Evolutionary conservation across 2,329 filamentous ascomycete species (phyloP).

Genomic region (Stemphylium lycopersici): DNA sequence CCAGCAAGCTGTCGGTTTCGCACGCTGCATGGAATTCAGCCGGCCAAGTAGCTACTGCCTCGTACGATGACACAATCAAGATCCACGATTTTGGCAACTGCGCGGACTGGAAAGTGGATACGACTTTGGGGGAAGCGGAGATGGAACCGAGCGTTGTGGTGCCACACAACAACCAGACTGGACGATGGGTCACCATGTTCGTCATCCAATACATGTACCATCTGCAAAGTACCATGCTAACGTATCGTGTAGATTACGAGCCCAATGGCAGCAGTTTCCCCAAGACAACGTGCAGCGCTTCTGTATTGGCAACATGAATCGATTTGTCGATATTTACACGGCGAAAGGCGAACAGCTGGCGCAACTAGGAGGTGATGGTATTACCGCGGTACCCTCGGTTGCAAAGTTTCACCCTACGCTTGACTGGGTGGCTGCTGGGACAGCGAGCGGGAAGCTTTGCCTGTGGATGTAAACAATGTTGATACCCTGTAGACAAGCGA

Average conservation of each 20-base stretch:
- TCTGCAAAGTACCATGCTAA: conserved; percentile 18
- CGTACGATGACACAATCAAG: conserved; percentile 94
- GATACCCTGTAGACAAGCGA: conserved; percentile 2
- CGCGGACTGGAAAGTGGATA: conserved; percentile 57
- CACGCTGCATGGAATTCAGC: conserved; percentile 88
- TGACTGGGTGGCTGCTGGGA: conserved; percentile 93
- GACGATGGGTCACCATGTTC: conserved; percentile 86
- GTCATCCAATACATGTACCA: conserved; percentile 20
- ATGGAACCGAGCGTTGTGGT: conserved; percentile 75
- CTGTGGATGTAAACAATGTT: conserved; percentile 72
- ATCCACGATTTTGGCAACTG: conserved; percentile 75
- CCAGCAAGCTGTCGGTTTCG: conserved; percentile 82
- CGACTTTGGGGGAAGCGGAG: conserved; percentile 64
- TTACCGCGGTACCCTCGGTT: conserved; percentile 93
- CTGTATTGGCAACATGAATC: conserved; percentile 95
- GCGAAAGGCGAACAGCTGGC: conserved; percentile 84
- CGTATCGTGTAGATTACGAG: conserved; percentile 61
- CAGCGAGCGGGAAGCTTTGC: conserved; percentile 88
- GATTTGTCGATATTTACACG: conserved; percentile 91
- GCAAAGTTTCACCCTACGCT: conserved; percentile 85
- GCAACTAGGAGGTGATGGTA: conserved; percentile 84
- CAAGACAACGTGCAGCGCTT: conserved; percentile 83
- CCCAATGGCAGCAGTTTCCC: conserved; percentile 88
- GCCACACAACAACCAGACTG: conserved; percentile 93
- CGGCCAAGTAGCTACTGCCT: conserved; percentile 87